Evolutionary conservation across 2,329 filamentous ascomycete genomes (phyloP), one percentile per base, ranked within the genome.

Genomic region (Lachnellula occidentalis): DNA sequence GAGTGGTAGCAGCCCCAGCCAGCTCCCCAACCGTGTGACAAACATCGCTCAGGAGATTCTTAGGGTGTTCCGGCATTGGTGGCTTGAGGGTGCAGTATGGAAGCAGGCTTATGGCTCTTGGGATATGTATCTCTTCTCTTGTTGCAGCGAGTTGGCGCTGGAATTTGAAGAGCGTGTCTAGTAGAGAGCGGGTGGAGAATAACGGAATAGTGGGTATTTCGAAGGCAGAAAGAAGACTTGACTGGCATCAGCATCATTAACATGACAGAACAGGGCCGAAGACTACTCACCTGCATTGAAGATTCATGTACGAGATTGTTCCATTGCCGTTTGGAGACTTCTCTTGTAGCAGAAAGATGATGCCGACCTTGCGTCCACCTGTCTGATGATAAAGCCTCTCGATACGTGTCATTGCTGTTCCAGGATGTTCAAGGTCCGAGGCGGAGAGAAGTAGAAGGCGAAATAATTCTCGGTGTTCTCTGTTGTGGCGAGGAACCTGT

Each of bases 41-140:
- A 9, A 66, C 50, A 53, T 70, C 69, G 39, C 63, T 66, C 34
- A 71, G 51, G 6, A 71, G 48, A 54, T 70, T 67, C 34, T 60
- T 62, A 7, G 61, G 55, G 54, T 69, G 67, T 48, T 70, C 66
- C 36, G 62, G 57, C 15, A 71, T 59, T 1, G 61, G 62, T 11
- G 58, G 54, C 21, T 60, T 61, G 17, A 58, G 50, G 5, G 63
- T 63, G 48, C 66, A 68, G 37, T 62, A 66, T 39, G 65, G 63
- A 6, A 70, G 59, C 9, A 70, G 58, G 31, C 52, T 51, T 15
- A 50, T 52, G 7, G 56, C 24, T 15, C 24, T 34, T 21, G 42
- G 43, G 5, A 48, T 19, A 48, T 17, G 24, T 11, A 37, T 21
- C n/a, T 48, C 9, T 4, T 45, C 48, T 45, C 54, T 53, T 4